Conservation (phyloP, 2,329 filamentous ascomycete genomes). For the Orbilia blumenaviensis region DNA sequence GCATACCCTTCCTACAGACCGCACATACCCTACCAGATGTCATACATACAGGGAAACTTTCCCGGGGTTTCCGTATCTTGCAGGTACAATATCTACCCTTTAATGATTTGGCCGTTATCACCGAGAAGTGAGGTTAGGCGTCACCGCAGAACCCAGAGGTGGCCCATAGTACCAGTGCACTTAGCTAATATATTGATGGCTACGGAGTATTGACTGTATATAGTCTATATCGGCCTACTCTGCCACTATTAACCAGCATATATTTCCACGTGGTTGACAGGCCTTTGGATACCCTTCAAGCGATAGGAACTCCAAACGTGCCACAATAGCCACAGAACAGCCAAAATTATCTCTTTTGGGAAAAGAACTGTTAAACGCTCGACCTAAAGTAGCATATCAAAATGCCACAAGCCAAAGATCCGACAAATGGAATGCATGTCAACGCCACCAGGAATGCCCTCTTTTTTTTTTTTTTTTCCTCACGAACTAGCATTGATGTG, state of each 20-base stretch:
- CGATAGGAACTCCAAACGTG: slow-evolving; percentile 9
- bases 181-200: too few species aligned
- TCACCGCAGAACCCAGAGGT: too few species aligned
- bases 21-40: not conserved
- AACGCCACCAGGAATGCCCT: not conserved
- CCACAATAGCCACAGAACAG: slow-evolving; percentile 34
- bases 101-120: too few species aligned
- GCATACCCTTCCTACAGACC: too few species aligned
- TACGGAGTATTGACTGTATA: too few species aligned
- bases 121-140: not conserved
- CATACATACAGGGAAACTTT: not conserved
- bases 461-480: too few species aligned
- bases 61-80: not conserved
- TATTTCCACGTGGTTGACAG: slow-evolving; percentile 52
- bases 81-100: not conserved
- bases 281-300: not conserved
- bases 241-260: not conserved
- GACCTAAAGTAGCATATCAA: not conserved
- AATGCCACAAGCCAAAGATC: slow-evolving; percentile 1
- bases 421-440: too few species aligned
- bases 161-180: too few species aligned
- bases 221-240: slow-evolving; percentile 35
- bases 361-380: slow-evolving; percentile 1
- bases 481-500: not conserved
- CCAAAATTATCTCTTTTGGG: not conserved